Evolutionary conservation across 345 rosid species (phyloP), one percentile per base, ranked within the genome.

Genomic region (Hibiscus mutabilis): DNA sequence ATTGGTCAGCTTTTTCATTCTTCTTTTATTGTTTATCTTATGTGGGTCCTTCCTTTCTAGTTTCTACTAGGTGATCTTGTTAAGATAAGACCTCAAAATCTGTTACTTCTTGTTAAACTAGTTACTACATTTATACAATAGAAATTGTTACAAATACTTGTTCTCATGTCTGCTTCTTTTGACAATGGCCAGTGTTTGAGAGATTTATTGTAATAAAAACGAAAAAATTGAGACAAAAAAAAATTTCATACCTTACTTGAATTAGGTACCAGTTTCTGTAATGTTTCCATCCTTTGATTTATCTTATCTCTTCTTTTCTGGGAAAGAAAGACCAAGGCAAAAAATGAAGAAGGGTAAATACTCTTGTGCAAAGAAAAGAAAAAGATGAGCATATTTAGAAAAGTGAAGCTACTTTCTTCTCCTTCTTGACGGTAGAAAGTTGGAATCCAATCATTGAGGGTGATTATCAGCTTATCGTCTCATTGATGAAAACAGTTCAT

Each of bases 301-400:
- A 95, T 95, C 86, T 95, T 95, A 65, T 95, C 99, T 80, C 99
- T 90, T 79, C 99, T 86, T 81, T 90, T 95, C 99, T 95, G 91
- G 46, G 74, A 14, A 65, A n/a, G n/a, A n/a, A n/a, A 31, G 33
- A 0, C 11, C n/a, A 12, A 31, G 25, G 2, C 25, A 14, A 25
- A 42, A 6, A 18, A n/a, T n/a, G n/a, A 12, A 6, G 29, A 51
- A 3, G 0, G 15, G 33, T 44, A n/a, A n/a, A n/a, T n/a, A n/a
- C n/a, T n/a, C n/a, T n/a, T n/a, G n/a, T n/a, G n/a, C n/a, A n/a
- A n/a, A n/a, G n/a, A n/a, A n/a, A n/a, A n/a, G n/a, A n/a, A n/a
- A n/a, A n/a, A n/a, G n/a, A n/a, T n/a, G n/a, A 12, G 51, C 3
- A 63, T 63, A 63, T 37, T 37, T 19, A 11, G 10, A 6, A 65